These are phyloP conservation scores for Grosmannia clavigera DNA, from an alignment of 2,329 filamentous ascomycete species.

Conservation along the genomic window DNA sequence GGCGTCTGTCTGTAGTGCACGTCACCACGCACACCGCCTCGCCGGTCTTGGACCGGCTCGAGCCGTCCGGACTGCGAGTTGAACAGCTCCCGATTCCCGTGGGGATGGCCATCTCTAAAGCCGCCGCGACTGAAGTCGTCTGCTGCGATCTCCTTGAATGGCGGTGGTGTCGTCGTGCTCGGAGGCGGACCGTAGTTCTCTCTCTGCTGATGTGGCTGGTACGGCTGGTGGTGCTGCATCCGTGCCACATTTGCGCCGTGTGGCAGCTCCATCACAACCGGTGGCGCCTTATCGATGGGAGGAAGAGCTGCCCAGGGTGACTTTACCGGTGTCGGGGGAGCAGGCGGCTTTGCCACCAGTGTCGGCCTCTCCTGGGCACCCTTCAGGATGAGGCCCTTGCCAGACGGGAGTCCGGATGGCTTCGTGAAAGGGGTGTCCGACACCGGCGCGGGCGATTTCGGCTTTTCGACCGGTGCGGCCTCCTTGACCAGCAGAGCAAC, in stretches of 20 bases:
- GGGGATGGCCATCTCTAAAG: constrained; percentile 59
- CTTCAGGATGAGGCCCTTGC: constrained; percentile 53
- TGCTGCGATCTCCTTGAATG: constrained; percentile 74
- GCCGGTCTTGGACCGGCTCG: constrained; percentile 73
- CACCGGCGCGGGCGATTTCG: constrained; percentile 28
- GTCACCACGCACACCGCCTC: constrained; percentile 57
- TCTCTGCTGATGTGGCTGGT: constrained; percentile 24
- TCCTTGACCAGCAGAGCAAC: constrained; percentile 13
- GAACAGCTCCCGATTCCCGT: constrained; percentile 64
- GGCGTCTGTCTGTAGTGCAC: constrained; percentile 52
- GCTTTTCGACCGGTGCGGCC: constrained; percentile 25
- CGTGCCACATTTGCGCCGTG: not conserved
- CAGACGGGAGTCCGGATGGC: constrained; percentile 34
- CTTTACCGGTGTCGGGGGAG: constrained; percentile 58
- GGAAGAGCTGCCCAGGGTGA: constrained; percentile 87
- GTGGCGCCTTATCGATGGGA: constrained; percentile 70
- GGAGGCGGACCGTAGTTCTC: constrained; percentile 34
- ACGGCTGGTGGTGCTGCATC: constrained; percentile 1
- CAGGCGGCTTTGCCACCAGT: constrained; percentile 58
- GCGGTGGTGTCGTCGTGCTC: constrained; percentile 25
- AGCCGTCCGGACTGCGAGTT: constrained; percentile 94
- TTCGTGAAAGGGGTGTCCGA: constrained; percentile 29
- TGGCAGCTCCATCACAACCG: constrained; percentile 46
- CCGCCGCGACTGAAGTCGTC: constrained; percentile 83
- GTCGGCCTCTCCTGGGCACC: constrained; percentile 58